Conservation (phyloP, 2,329 filamentous ascomycete species). For the Stagonosporopsis tanaceti region DNA sequence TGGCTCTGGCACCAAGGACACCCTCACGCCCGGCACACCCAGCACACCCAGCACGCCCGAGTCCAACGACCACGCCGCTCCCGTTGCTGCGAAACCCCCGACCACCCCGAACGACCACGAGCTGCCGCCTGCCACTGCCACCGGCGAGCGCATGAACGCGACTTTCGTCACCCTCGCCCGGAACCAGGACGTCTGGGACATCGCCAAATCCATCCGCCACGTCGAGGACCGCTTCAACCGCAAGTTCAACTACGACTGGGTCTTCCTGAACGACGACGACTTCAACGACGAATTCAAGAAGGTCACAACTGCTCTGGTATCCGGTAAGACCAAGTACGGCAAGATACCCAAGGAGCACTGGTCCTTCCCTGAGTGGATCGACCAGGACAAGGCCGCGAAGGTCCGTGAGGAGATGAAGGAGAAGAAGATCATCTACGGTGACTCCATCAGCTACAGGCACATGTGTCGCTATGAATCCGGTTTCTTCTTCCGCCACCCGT, state of each 20-base stretch:
- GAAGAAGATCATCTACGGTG: slow-evolving; percentile 97
- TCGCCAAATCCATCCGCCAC: slow-evolving; percentile 92
- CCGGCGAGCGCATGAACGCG: slow-evolving; percentile 86
- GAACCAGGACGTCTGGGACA: slow-evolving; percentile 95
- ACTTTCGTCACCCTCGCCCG: slow-evolving; percentile 96
- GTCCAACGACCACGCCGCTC: slow-evolving; percentile 15
- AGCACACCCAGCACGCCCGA: slow-evolving; percentile 27
- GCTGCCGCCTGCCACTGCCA: slow-evolving; percentile 57
- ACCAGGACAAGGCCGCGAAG: slow-evolving; percentile 89
- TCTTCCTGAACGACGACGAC: slow-evolving; percentile 95
- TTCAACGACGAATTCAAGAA: slow-evolving; percentile 95
- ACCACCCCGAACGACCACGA: slow-evolving; percentile 46
- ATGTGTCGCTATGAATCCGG: slow-evolving; percentile 99
- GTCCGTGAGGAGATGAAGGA: slow-evolving; percentile 93
- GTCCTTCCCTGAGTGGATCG: slow-evolving; percentile 96
- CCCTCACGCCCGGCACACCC: slow-evolving; percentile 24
- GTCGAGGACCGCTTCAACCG: slow-evolving; percentile 98
- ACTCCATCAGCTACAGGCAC: slow-evolving; percentile 95
- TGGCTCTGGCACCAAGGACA: slow-evolving; percentile 26
- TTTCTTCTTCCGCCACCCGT: slow-evolving; percentile 95
- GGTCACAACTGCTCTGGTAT: slow-evolving; percentile 87
- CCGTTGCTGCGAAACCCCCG: slow-evolving; percentile 25
- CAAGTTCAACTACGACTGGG: slow-evolving; percentile 98
- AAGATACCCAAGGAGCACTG: slow-evolving; percentile 91
- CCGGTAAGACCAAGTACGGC: slow-evolving; percentile 90